A percentile compares a stretch with the other conserved stretches of the same genome.
Evolutionary conservation across 2,329 filamentous ascomycete genomes (phyloP).

Genomic region (Neurospora sp.): DNA sequence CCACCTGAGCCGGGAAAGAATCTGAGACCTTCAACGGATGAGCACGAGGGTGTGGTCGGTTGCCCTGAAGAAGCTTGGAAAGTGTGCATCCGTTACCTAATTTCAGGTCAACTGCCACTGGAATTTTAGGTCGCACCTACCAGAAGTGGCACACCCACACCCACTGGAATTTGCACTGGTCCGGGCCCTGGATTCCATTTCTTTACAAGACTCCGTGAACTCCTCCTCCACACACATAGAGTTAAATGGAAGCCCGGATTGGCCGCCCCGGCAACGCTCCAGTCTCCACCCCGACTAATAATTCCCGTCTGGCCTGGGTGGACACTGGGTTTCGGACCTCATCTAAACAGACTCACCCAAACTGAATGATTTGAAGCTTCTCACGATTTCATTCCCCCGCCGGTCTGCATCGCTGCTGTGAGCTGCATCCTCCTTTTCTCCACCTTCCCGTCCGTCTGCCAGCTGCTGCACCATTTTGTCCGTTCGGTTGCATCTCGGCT

Average conservation of each 20-base stretch:
- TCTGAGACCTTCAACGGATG: neutral
- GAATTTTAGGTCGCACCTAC: neutral
- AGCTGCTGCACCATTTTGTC: neutral
- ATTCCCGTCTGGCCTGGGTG: neutral
- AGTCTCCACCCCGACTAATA: neutral
- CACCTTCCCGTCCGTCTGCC: neutral
- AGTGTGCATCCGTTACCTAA: neutral
- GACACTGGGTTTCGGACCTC: neutral
- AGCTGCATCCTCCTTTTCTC: neutral
- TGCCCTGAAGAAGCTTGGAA: neutral
- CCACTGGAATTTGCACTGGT: neutral
- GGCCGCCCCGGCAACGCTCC: neutral
- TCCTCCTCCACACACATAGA: neutral
- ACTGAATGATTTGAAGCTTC: neutral
- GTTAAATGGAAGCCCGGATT: neutral
- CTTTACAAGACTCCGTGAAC: neutral
- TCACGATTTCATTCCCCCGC: neutral
- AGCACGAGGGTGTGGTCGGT: neutral
- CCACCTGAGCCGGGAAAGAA: neutral
- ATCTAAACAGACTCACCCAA: neutral
- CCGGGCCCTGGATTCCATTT: neutral
- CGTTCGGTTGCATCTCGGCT: neutral
- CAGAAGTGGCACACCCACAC: neutral
- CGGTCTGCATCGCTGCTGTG: neutral
- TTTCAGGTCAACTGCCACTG: neutral